Base-by-base conservation (phyloP, 73 alveolate genomes). In the Tetrahymena malaccensis region DNA sequence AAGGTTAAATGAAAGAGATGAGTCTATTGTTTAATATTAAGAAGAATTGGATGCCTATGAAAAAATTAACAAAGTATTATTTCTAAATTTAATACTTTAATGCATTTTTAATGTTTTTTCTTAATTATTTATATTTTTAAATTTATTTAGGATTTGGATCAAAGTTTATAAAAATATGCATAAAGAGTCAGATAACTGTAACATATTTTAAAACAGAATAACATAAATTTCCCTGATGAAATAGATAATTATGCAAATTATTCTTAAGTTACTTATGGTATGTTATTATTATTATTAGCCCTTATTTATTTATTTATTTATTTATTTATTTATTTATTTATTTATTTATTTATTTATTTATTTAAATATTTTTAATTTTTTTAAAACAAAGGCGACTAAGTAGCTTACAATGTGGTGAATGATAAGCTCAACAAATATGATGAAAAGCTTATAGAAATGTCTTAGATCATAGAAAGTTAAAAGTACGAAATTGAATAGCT, bases 1-100 rank as follows among this genome's bases (percentile, higher is more conserved):
- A 84, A 96, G 99, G 96, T 98, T 99, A 83, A 99, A 99, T 95
- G 99, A 99, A 96, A 97, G 99, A 93, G 99, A 99, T 96, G 99
- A 99, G 95, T 97, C 99, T 55, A 99, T 99, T 56, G 98, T 99
- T 27, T 97, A 98, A 85, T 96, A 98, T 95, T 99, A 99, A 97
- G 99, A 98, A 94, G 99, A 98, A 95, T 96, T 98, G 21, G 99
- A 98, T 93, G 99, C 99, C 17, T 98, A 96, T 94, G 99, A 98
- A 38, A 98, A 98, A 96, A 98, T 98, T 33, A 98, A 97, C 85
- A 98, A 96, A 93, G 99, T 98, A 94, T 96, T 97, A 19, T 33
- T 9, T 70, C 21, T 70, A 70, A 31, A 70, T 8, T 70, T n/a
- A 19, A 70, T 70, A 1, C 17, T 3, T 58, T 0, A 56, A 56